Evolutionary conservation across 1,284 basidiomycete genomes (phyloP).

Genomic region (Golubevia sp.): DNA sequence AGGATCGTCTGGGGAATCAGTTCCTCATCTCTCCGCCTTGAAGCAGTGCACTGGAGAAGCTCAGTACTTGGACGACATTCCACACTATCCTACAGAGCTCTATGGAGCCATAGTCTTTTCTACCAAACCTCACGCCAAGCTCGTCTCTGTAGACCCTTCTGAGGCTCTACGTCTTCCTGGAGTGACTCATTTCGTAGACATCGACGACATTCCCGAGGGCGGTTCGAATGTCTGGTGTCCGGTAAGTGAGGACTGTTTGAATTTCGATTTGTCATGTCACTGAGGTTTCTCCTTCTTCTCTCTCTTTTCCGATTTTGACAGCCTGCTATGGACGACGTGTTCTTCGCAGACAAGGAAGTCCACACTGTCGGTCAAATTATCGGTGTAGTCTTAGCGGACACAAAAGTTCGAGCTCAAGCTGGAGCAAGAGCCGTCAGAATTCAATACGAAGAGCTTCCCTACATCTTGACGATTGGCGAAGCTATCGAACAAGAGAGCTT

Average conservation of each 20-base stretch:
- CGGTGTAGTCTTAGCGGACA: conserved; percentile 57
- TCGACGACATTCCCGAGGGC: conserved; percentile 49
- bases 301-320: too few relatives aligned
- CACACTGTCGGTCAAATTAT: conserved; percentile 58
- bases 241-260: too few relatives aligned
- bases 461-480: conserved; percentile 60
- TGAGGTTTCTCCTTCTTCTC: too few relatives aligned
- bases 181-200: conserved; percentile 52
- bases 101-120: conserved; percentile 58
- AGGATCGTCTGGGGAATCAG: conserved; percentile 38
- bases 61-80: conserved; percentile 61
- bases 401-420: conserved; percentile 58
- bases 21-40: conserved; percentile 57
- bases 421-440: conserved; percentile 57
- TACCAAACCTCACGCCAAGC: conserved; percentile 56
- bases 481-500: conserved; percentile 47
- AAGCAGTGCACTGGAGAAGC: conserved; percentile 63
- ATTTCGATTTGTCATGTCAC: too few relatives aligned
- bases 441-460: conserved; percentile 60
- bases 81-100: conserved; percentile 50
- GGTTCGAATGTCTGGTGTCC: conserved; percentile 60
- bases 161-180: conserved; percentile 54
- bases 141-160: conserved; percentile 48
- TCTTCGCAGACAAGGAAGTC: conserved; percentile 60
- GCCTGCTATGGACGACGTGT: conserved; percentile 59